Percentiles rank a stretch among this genome's conserved stretches.
phyloP scores from a whole-genome alignment of 805 yeast genomes.

The Cyberlindnera xylosilytica region DNA sequence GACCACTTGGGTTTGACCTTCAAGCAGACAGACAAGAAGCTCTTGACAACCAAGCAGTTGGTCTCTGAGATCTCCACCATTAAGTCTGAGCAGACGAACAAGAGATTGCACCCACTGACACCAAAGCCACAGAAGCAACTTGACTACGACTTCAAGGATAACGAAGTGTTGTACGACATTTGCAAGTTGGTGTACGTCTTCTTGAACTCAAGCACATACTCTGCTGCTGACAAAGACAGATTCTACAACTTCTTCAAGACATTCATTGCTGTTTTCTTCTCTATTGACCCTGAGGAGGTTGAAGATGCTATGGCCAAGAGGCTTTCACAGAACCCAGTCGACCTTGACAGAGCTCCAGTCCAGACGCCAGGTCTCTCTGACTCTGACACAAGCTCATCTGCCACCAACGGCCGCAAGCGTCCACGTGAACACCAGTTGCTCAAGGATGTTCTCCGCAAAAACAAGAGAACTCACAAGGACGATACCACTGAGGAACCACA shows the following conservation, averaged over 20 bases:
- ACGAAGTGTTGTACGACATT: slow-evolving; percentile 70
- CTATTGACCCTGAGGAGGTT: slow-evolving; percentile 47
- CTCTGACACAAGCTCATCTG: slow-evolving; percentile 11
- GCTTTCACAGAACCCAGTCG: slow-evolving; percentile 18
- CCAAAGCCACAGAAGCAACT: slow-evolving; percentile 82
- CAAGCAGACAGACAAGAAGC: slow-evolving; percentile 93
- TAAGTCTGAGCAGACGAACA: slow-evolving; percentile 86
- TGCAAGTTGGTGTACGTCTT: slow-evolving; percentile 63
- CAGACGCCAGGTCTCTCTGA: slow-evolving; percentile 12
- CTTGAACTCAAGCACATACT: slow-evolving; percentile 68
- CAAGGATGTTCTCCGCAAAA: slow-evolving; percentile 56
- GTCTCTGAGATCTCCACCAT: slow-evolving; percentile 90
- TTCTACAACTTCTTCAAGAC: slow-evolving; percentile 66
- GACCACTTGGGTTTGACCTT: slow-evolving; percentile 96
- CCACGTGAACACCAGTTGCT: slow-evolving; percentile 50
- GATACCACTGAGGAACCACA: slow-evolving; percentile 29
- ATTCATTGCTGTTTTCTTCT: slow-evolving; percentile 72
- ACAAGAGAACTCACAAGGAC: slow-evolving; percentile 33
- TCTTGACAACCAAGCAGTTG: slow-evolving; percentile 83
- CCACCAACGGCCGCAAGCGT: slow-evolving; percentile 31
- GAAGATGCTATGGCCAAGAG: slow-evolving; percentile 38
- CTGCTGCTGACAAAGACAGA: slow-evolving; percentile 76
- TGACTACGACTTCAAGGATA: slow-evolving; percentile 61
- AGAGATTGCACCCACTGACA: slow-evolving; percentile 79
- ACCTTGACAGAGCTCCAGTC: slow-evolving; percentile 5